Conservation (phyloP, 108 stramenopile species). For the Asterionellopsis glacialis region DNA sequence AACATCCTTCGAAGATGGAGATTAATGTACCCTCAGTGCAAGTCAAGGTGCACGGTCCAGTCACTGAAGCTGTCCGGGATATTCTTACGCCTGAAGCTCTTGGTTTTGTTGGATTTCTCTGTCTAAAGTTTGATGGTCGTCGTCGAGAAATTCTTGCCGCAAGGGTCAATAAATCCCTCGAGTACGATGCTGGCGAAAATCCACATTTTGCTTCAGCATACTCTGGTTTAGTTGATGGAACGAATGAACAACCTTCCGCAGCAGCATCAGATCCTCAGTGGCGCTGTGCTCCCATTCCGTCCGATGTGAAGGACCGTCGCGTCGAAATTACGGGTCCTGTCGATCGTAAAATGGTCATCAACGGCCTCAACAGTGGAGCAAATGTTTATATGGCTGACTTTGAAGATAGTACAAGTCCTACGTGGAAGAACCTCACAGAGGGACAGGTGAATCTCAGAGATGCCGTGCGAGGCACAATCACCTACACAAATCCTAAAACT, state of each 20-base stretch:
- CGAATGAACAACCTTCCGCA: too few species aligned
- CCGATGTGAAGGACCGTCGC: constrained; percentile 79
- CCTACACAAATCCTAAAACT: constrained; percentile 70
- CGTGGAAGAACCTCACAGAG: constrained; percentile 82
- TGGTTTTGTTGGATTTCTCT: constrained; percentile 73
- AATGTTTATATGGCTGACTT: constrained; percentile 92
- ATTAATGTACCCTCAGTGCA: constrained; percentile 36
- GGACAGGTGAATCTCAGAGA: constrained; percentile 91
- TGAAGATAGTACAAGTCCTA: constrained; percentile 87
- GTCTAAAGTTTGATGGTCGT: constrained; percentile 67
- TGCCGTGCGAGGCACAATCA: constrained; percentile 83
- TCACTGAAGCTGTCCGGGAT: constrained; percentile 39
- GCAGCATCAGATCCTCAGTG: constrained; percentile 67
- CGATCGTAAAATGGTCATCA: constrained; percentile 93
- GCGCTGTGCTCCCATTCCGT: constrained; percentile 80
- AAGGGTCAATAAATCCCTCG: constrained; percentile 44
- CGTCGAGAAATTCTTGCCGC: constrained; percentile 54
- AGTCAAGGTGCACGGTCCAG: constrained; percentile 53
- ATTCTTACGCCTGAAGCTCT: constrained; percentile 76
- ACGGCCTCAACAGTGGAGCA: constrained; percentile 91
- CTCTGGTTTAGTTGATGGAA: background rate
- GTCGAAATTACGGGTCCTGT: constrained; percentile 93
- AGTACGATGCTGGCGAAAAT: constrained; percentile 72
- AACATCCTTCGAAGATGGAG: constrained; percentile 29
- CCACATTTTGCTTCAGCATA: constrained; percentile 56